phyloP scores from a whole-genome alignment of 2,329 filamentous ascomycete genomes.

The Neofusicoccum kwambonambiense region DNA sequence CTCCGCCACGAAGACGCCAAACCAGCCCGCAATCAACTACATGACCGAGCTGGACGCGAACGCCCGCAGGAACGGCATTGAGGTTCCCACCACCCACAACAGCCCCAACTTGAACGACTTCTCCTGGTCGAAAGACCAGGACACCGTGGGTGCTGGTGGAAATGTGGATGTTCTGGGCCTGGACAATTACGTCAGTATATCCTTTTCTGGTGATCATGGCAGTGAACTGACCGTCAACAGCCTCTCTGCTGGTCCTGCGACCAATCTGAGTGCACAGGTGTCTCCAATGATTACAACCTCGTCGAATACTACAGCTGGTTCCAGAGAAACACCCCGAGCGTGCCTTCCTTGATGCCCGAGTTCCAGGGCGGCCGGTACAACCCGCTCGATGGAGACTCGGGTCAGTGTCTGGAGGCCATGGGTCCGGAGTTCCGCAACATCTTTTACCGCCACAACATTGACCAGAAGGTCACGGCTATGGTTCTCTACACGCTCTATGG shows the following conservation, averaged over 20 bases:
- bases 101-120: slow-evolving; percentile 59
- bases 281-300: slow-evolving; percentile 56
- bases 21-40: slow-evolving; percentile 51
- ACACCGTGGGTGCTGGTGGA: slow-evolving; percentile 47
- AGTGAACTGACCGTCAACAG: neutral
- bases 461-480: slow-evolving; percentile 58
- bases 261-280: slow-evolving; percentile 58
- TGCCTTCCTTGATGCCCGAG: slow-evolving; percentile 58
- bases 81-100: slow-evolving; percentile 58
- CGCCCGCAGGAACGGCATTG: slow-evolving; percentile 56
- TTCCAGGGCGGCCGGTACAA: slow-evolving; percentile 62
- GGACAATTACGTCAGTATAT: slow-evolving; percentile 46
- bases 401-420: slow-evolving; percentile 54
- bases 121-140: slow-evolving; percentile 62
- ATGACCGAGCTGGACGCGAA: slow-evolving; percentile 57
- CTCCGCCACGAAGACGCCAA: slow-evolving; percentile 42
- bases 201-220: too few relatives aligned
- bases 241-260: slow-evolving; percentile 63
- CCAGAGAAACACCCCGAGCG: slow-evolving; percentile 40
- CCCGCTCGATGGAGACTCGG: slow-evolving; percentile 60
- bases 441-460: slow-evolving; percentile 63
- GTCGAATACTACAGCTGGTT: slow-evolving; percentile 51
- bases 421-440: slow-evolving; percentile 62
- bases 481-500: slow-evolving; percentile 66
- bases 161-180: slow-evolving; percentile 55